Conservation (phyloP, 2,329 filamentous ascomycete species). For the Cladosporium colombiae region DNA sequence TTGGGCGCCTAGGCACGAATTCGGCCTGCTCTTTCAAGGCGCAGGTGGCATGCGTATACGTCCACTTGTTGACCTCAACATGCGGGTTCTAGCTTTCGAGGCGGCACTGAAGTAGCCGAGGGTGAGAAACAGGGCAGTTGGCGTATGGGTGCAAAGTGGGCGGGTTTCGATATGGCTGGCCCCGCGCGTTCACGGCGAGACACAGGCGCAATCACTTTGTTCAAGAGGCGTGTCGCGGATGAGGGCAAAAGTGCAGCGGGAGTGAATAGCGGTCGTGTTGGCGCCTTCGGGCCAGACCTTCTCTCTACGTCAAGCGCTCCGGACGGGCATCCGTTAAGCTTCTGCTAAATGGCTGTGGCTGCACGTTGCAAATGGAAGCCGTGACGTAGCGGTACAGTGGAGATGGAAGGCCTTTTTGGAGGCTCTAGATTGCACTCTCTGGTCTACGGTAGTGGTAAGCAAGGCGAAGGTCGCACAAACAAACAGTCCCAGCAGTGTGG, state of each 20-base stretch:
- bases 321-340: background rate
- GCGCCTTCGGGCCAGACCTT: background rate
- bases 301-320: background rate
- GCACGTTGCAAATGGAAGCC: background rate
- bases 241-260: background rate
- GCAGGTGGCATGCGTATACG: slow-evolving; percentile 7
- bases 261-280: background rate
- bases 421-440: background rate
- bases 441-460: background rate
- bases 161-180: background rate
- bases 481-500: background rate
- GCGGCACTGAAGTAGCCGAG: background rate
- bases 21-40: background rate
- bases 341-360: slow-evolving; percentile 7
- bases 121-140: background rate
- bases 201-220: background rate
- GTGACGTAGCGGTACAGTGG: background rate
- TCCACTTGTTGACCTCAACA: background rate
- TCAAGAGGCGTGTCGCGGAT: background rate
- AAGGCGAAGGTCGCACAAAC: background rate
- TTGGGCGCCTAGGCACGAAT: background rate
- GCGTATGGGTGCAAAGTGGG: background rate
- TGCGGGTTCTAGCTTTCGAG: background rate
- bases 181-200: background rate
- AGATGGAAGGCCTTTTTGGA: background rate